Base-by-base conservation (phyloP, 768 basidiomycete genomes). In the Mycena rebaudengoi region DNA sequence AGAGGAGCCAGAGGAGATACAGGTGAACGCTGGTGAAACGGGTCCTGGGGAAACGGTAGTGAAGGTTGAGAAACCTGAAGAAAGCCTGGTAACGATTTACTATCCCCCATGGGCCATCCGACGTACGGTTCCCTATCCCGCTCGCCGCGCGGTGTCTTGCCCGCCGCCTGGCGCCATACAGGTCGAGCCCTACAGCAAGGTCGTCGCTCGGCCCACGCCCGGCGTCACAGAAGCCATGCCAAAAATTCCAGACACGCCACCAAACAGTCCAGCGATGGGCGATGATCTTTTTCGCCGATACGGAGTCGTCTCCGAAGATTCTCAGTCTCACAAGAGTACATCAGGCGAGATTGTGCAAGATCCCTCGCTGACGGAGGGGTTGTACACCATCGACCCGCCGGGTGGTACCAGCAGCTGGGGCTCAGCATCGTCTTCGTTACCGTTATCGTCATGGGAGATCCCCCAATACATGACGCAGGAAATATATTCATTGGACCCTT, bases 41-140 rank as follows among this genome's bases (percentile, higher is more conserved):
- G n/a, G n/a, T n/a, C n/a, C n/a, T n/a, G n/a, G n/a, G n/a, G n/a
- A n/a, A n/a, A n/a, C n/a, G 28, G 66, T 49, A 25, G 52, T 55
- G 45, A 58, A 54, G 28, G 58, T 28, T 25, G 62, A 64, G 10
- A 48, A 40, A 11, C 45, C 32, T n/a, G 66, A 67, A 23, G 6
- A 52, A 32, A 52, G 58, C 11, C 53, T 55, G 54, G 63, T 68
- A 41, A 59, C 53, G 32, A 37, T 68, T 35, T 65, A 63, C 35
- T 60, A 67, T 51, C 66, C 66, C 20, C 66, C 66, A 20, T 63
- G 66, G 66, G 62, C 61, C 14, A 64, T 57, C 37, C 57, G 62
- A 20, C 66, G 66, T 49, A 45, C 62, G 52, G 51, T 61, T 37
- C 54, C 62, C 11, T 60, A 59, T 41, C 57, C 43, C 45, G 57